Percentiles rank a stretch among this genome's conserved stretches.
Conservation (phyloP, 73 alveolate species). For the Stentor coeruleus region DNA sequence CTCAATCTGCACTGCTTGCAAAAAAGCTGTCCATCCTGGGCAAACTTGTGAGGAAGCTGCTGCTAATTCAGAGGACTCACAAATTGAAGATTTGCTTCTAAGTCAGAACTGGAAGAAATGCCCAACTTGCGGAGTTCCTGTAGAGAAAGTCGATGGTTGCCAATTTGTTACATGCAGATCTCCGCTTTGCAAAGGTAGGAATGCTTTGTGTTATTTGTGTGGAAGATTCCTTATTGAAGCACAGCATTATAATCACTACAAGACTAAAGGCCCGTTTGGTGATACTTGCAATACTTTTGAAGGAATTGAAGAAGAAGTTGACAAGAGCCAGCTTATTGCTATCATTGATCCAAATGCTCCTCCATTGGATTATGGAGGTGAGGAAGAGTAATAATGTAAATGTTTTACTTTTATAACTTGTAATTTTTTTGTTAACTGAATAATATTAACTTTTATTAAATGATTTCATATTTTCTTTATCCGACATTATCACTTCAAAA, state of each 20-base stretch:
- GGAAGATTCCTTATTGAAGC: background rate
- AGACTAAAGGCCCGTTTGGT: slow-evolving; percentile 6
- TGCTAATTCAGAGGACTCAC: background rate
- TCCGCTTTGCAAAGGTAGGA: slow-evolving; percentile 3
- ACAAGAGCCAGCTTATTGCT: no score
- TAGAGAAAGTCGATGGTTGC: background rate
- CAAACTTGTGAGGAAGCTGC: no score
- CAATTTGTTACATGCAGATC: background rate
- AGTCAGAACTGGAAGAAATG: background rate
- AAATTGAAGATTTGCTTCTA: background rate
- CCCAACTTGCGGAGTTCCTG: slow-evolving; percentile 25
- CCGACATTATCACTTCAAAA: no score
- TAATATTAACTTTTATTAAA: no score
- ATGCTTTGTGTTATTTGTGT: background rate
- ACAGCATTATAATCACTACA: slow-evolving; percentile 10
- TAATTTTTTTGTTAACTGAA: no score
- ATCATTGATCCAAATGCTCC: no score
- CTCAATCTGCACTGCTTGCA: no score
- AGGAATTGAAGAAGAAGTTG: background rate
- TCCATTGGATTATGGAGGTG: no score
- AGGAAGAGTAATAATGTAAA: no score
- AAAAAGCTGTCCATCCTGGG: no score
- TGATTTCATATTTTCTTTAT: no score
- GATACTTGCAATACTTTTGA: background rate
- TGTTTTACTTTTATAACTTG: no score